Base-by-base conservation (phyloP, 1,284 basidiomycete genomes). In the Ceratobasidium sp. region DNA sequence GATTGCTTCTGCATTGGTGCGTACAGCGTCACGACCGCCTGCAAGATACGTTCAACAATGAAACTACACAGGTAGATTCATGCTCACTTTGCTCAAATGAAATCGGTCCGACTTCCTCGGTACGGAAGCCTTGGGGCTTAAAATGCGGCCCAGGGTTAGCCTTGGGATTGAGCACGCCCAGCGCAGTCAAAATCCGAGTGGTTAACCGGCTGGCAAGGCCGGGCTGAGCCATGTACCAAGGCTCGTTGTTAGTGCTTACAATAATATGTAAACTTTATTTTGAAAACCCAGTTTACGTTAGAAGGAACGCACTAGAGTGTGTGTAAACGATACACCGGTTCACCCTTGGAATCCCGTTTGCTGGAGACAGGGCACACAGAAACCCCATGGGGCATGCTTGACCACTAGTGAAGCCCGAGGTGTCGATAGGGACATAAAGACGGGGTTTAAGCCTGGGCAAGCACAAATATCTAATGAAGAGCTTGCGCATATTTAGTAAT, bases 1-100 rank as follows among this genome's bases (percentile, higher is more conserved):
- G 22, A 64, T 64, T 25, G 60, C 49, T 34, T 64, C 60, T 6
- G 60, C 60, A 17, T 64, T 64, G 13, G 60, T 47, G 17, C 34
- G 49, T 35, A 64, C 49, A 4, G 15, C 60, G 29, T 50, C 49
- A n/a, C 49, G 31, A 3, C 60, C 60, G 27, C 47, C 60, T 64
- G 32, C 17, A n/a, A 27, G 10, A 43, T 52, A 22, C 17, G 27
- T 8, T 1, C 15, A 27, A 29, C 5, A 49, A 34, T 43, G n/a
- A 10, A 13, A 17, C 12, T 7, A 15, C n/a, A n/a, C 17, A 52
- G 22, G 13, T 15, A 13, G 17, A 20, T 7, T 25, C 10, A 6
- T 27, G 40, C 60, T 38, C 32, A 64, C 60, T 50, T 4, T 52
- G 3, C 20, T 64, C 45, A 17, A 50, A 64, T 4, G 47, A 10